A percentile compares a stretch with the other conserved stretches of the same genome.
Evolutionary conservation across 148 eudicot species (phyloP).

Genomic region (Heliamphora exappendiculata): DNA sequence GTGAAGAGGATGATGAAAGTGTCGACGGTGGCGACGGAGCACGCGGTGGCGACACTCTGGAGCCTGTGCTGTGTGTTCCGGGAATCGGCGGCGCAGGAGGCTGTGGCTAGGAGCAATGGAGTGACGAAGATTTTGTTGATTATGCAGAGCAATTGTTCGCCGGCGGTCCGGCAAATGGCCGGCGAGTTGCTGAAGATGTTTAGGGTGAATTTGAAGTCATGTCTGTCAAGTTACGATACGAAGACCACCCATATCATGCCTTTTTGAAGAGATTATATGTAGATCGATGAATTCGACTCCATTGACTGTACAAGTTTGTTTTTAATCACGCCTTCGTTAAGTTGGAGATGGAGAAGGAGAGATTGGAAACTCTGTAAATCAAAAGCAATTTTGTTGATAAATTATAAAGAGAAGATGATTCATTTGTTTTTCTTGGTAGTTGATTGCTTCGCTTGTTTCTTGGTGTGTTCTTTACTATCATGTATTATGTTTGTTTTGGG

Average conservation of each 20-base stretch:
- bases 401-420: conserved; percentile 7
- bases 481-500: background rate
- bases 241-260: conserved; percentile 81
- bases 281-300: too few species aligned
- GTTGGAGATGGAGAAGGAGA: background rate
- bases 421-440: conserved; percentile 1
- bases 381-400: conserved; percentile 19
- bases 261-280: too few species aligned
- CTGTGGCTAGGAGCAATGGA: conserved; percentile 48
- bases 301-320: conserved; percentile 8
- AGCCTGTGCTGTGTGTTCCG: conserved; percentile 47
- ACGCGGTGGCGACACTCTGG: conserved; percentile 54
- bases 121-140: conserved; percentile 52
- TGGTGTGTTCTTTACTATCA: background rate
- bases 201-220: conserved; percentile 42
- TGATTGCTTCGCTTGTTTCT: background rate
- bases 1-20: conserved; percentile 50
- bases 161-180: conserved; percentile 56
- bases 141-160: conserved; percentile 68
- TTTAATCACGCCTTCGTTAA: background rate
- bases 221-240: conserved; percentile 52
- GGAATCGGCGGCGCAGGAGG: conserved; percentile 41
- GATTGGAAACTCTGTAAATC: conserved; percentile 12
- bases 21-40: conserved; percentile 45
- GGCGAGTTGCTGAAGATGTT: conserved; percentile 62